Conservation (phyloP, 345 rosid genomes). For the Litchi chinensis region DNA sequence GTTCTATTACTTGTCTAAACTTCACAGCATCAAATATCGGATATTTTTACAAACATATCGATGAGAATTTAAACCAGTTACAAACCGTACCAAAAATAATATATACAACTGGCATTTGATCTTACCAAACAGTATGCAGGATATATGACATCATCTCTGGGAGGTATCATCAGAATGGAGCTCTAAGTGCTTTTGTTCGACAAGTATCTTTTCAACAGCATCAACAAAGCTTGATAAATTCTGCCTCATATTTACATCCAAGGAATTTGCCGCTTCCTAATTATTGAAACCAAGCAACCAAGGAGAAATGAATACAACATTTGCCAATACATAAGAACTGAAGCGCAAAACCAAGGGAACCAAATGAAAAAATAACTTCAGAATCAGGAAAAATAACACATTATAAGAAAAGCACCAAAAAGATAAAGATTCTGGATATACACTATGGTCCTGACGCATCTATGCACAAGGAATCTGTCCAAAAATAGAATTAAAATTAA, state of each 20-base stretch:
- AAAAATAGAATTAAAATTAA: neutral
- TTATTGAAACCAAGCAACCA: slow-evolving; percentile 12
- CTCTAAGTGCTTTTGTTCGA: slow-evolving; percentile 37
- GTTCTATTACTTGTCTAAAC: neutral
- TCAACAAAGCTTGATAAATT: slow-evolving; percentile 50
- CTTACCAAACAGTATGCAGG: neutral
- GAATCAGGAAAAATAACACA: neutral
- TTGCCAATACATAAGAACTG: neutral
- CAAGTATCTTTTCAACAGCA: slow-evolving; percentile 44
- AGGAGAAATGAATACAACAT: neutral
- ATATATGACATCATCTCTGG: neutral
- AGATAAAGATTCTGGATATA: neutral
- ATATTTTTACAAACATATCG: neutral
- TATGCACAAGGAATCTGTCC: neutral
- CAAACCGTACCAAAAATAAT: neutral
- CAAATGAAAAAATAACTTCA: neutral
- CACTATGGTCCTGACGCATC: neutral
- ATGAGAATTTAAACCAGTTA: neutral
- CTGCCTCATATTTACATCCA: slow-evolving; percentile 37
- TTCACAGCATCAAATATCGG: neutral
- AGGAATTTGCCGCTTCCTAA: slow-evolving; percentile 51
- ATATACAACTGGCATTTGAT: neutral
- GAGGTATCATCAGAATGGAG: slow-evolving; percentile 26
- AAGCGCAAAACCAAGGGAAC: neutral
- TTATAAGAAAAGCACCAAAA: neutral